These are phyloP conservation scores for Silene vulgaris DNA, from an alignment of 179 eudicot species.

Conservation along the genomic window DNA sequence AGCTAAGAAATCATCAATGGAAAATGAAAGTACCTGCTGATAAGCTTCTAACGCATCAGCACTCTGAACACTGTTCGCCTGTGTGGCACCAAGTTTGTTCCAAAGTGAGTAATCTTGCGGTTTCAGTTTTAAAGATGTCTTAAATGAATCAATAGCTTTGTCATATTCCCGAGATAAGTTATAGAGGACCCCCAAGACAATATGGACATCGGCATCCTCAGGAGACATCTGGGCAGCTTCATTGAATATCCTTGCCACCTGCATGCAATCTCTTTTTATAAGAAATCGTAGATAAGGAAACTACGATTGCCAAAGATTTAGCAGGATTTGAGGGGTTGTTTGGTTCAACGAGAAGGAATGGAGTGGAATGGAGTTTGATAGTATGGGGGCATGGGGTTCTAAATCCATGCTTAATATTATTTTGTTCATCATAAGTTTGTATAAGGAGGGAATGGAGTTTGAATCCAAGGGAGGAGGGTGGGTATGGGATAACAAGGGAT, in stretches of 20 bases:
- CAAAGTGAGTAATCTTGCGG: conserved; percentile 95
- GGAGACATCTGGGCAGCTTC: conserved; percentile 93
- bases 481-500: no score
- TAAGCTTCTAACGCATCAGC: conserved; percentile 89
- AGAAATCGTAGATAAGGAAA: conserved; percentile 11
- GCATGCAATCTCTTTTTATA: conserved; percentile 24
- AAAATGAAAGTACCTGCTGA: conserved; percentile 58
- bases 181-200: conserved; percentile 85
- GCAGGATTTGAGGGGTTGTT: not conserved
- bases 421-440: no score
- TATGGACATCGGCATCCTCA: conserved; percentile 94
- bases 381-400: no score
- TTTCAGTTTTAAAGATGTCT: conserved; percentile 75
- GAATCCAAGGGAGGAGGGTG: no score
- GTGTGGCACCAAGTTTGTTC: conserved; percentile 99
- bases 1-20: not conserved
- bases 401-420: no score
- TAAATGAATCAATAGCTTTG: conserved; percentile 79
- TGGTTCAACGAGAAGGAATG: no score
- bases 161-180: conserved; percentile 93
- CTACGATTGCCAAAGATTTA: not conserved
- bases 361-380: no score
- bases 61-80: conserved; percentile 94
- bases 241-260: conserved; percentile 75
- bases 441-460: no score